Evolutionary conservation across 305 asterid genomes (phyloP).

Genomic region (Solanum hybrid): DNA sequence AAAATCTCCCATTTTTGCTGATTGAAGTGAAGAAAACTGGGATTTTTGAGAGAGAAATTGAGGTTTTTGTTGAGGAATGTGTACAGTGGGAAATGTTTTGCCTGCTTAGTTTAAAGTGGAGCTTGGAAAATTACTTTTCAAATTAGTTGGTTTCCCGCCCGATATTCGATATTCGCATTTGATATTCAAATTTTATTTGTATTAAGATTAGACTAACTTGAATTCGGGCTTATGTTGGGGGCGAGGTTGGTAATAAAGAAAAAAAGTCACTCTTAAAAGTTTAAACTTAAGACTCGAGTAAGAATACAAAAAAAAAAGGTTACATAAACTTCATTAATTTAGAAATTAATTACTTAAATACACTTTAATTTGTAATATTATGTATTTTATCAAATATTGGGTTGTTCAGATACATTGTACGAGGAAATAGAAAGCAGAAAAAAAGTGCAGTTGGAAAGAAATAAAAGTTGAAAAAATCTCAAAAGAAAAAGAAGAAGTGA

Average conservation of each 20-base stretch:
- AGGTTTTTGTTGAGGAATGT: neutral
- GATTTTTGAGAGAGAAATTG: neutral
- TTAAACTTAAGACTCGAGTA: too few relatives aligned
- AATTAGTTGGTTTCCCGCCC: accelerated
- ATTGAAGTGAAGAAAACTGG: neutral
- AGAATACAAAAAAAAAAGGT: too few relatives aligned
- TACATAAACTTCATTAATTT: too few relatives aligned
- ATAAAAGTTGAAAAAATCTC: neutral
- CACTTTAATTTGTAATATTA: accelerated
- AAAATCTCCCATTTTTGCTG: neutral
- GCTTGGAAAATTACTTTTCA: neutral
- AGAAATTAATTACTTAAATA: accelerated
- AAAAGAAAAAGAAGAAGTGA: neutral
- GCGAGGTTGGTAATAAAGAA: neutral
- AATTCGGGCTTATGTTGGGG: too few relatives aligned
- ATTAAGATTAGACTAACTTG: too few relatives aligned
- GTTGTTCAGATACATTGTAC: neutral
- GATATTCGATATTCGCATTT: neutral
- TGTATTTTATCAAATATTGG: neutral
- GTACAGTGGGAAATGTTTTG: neutral
- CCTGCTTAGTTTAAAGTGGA: neutral
- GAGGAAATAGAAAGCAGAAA: too few relatives aligned
- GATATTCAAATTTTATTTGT: neutral
- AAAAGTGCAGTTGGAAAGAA: too few relatives aligned
- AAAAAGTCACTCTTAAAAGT: too few relatives aligned